These are phyloP conservation scores for Glycine latifolia DNA, from an alignment of 306 rosid genomes.

Conservation along the genomic window DNA sequence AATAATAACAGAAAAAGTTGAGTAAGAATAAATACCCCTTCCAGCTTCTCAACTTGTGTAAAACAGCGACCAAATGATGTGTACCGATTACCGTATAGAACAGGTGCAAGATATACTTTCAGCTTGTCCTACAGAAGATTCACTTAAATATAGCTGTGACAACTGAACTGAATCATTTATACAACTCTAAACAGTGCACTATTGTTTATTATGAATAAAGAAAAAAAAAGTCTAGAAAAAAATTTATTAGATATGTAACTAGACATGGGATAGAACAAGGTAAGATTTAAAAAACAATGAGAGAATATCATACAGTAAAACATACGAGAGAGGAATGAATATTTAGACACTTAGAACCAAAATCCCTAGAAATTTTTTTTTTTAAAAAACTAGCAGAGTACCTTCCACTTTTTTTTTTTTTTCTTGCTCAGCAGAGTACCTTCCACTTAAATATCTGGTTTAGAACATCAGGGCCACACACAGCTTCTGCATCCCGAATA, in stretches of 20 bases:
- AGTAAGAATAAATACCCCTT: slow-evolving; percentile 67
- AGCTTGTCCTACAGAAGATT: slow-evolving; percentile 72
- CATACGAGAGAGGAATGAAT: neutral
- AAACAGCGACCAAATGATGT: slow-evolving; percentile 93
- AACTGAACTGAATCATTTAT: slow-evolving; percentile 24
- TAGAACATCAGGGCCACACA: slow-evolving; percentile 77
- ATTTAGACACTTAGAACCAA: slow-evolving; percentile 24
- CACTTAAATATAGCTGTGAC: slow-evolving; percentile 32
- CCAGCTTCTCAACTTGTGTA: slow-evolving; percentile 82
- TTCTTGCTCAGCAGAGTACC: slow-evolving; percentile 68
- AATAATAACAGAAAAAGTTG: slow-evolving; percentile 26
- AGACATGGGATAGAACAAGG: neutral
- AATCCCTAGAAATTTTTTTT: slow-evolving; percentile 38
- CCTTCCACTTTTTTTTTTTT: slow-evolving; percentile 99
- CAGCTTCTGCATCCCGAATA: slow-evolving; percentile 75
- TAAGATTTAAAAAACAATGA: neutral
- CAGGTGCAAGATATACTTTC: slow-evolving; percentile 82
- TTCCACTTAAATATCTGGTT: slow-evolving; percentile 79
- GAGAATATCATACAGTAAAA: slow-evolving; percentile 20
- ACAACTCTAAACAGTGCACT: slow-evolving; percentile 5
- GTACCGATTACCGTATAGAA: slow-evolving; percentile 83
- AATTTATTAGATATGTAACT: slow-evolving; percentile 25
- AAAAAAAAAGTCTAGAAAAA: neutral
- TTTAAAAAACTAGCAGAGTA: too few species aligned
- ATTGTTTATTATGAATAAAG: slow-evolving; percentile 13